A percentile compares a stretch with the other conserved stretches of the same genome.
Conservation (phyloP, 441 rosid species). For the Metrosideros polymorpha region DNA sequence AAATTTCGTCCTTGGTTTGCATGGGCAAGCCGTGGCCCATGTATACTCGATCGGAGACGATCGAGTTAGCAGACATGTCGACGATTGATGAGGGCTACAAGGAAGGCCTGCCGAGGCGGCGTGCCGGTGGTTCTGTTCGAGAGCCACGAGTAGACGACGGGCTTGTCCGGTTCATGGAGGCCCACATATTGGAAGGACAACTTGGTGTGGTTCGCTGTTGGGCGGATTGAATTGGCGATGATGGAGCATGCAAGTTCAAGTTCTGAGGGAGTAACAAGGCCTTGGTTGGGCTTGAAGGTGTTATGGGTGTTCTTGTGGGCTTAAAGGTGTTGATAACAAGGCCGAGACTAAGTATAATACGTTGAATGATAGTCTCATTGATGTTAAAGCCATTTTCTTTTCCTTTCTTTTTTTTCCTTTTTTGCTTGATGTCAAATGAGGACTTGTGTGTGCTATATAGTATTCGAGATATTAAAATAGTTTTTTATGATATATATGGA, state of each 20-base stretch:
- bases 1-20: constrained; percentile 8
- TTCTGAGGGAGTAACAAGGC: constrained; percentile 19
- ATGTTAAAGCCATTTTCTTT: not conserved
- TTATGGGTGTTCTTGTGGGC: too few species aligned
- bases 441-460: not conserved
- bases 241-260: constrained; percentile 7
- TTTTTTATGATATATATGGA: too few species aligned
- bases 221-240: not conserved
- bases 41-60: constrained; percentile 3
- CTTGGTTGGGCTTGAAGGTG: constrained; percentile 2
- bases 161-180: constrained; percentile 31
- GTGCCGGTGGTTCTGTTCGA: not conserved
- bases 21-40: constrained; percentile 23
- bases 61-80: constrained; percentile 8
- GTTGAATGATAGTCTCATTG: not conserved
- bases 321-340: not conserved
- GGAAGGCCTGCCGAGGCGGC: constrained; percentile 16
- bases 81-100: constrained; percentile 5
- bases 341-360: not conserved
- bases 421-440: not conserved
- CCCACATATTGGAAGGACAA: constrained; percentile 22
- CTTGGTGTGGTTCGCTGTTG: not conserved
- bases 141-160: constrained; percentile 16
- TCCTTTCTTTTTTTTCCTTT: too few species aligned
- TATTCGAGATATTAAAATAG: not conserved